Conservation (phyloP, 768 basidiomycete species). For the Boletus rufocinnamomeus region DNA sequence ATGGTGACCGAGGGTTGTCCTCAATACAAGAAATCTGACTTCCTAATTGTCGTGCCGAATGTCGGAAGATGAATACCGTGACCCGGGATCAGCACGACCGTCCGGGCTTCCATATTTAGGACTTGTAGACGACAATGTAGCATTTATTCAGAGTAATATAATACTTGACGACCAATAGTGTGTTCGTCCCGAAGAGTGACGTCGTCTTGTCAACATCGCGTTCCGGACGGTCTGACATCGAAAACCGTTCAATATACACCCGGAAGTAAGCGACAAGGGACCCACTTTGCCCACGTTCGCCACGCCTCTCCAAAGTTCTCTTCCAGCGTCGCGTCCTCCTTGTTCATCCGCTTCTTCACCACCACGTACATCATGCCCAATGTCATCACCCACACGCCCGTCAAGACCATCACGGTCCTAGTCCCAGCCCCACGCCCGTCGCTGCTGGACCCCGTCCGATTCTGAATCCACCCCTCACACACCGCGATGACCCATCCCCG, state of each 20-base stretch:
- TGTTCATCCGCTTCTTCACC: constrained; percentile 22
- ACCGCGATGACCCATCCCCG: constrained; percentile 5
- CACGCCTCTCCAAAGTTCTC: constrained; percentile 29
- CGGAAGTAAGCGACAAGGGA: constrained; percentile 28
- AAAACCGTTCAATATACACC: constrained; percentile 16
- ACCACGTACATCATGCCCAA: not conserved
- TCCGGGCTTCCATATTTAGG: no score
- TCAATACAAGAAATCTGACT: no score
- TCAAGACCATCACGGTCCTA: not conserved
- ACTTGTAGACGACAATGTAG: constrained; percentile 30
- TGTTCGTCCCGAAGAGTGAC: not conserved
- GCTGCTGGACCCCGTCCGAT: no score
- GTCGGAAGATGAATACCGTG: no score
- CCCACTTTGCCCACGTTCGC: constrained; percentile 25
- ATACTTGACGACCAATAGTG: not conserved
- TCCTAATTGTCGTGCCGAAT: no score
- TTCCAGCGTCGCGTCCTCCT: constrained; percentile 34
- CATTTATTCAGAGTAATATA: constrained; percentile 3
- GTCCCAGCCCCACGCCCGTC: no score
- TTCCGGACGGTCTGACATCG: not conserved
- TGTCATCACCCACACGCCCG: not conserved
- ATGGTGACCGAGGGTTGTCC: no score
- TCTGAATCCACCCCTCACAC: not conserved
- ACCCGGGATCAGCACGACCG: no score
- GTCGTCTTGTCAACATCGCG: not conserved